Conservation (phyloP, 2,329 filamentous ascomycete species). For the Epichloe amarillans region DNA sequence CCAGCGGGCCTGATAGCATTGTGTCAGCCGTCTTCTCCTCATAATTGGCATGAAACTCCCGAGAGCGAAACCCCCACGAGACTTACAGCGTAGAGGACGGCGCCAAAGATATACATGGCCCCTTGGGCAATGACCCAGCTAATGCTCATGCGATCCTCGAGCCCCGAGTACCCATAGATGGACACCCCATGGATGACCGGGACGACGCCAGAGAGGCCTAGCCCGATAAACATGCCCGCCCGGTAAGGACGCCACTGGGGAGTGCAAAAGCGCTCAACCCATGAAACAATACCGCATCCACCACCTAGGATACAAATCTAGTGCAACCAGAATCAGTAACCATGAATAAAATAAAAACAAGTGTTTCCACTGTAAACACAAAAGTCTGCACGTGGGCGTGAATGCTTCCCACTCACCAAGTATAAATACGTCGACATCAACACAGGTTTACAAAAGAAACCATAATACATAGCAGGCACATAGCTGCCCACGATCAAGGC, state of each 20-base stretch:
- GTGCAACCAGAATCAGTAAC: background rate
- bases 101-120: constrained; percentile 71
- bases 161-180: constrained; percentile 50
- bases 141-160: constrained; percentile 65
- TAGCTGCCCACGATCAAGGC: constrained; percentile 84
- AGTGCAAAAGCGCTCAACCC: constrained; percentile 72
- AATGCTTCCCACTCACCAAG: constrained; percentile 41
- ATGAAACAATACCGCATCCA: constrained; percentile 64
- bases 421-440: constrained; percentile 61
- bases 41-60: background rate
- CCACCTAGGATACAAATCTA: constrained; percentile 67
- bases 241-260: constrained; percentile 75
- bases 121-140: constrained; percentile 72
- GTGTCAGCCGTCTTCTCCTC: background rate
- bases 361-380: background rate
- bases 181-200: constrained; percentile 66
- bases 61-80: background rate
- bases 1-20: constrained; percentile 47
- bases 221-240: constrained; percentile 75
- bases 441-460: constrained; percentile 56
- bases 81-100: constrained; percentile 70
- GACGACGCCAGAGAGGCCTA: constrained; percentile 72
- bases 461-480: constrained; percentile 78
- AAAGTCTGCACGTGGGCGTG: background rate
- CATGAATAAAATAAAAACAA: background rate